phyloP scores from a whole-genome alignment of 495 filamentous ascomycete genomes.

The Parachaetomium inaequale region DNA sequence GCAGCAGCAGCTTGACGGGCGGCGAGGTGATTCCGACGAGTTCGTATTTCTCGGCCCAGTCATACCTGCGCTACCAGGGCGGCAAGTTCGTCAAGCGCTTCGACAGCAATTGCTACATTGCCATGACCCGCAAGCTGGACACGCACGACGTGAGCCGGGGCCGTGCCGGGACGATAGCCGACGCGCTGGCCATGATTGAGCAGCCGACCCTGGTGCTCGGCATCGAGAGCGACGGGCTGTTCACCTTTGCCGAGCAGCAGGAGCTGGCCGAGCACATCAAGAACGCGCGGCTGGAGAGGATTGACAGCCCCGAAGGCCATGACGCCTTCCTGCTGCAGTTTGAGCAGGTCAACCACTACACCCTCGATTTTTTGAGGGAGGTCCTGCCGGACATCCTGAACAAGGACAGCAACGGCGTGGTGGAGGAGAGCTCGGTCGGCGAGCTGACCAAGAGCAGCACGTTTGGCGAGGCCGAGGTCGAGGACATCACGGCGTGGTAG shows the following conservation, averaged over 20 bases:
- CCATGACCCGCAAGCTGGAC: constrained; percentile 97
- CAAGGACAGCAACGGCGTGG: constrained; percentile 49
- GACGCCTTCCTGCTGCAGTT: constrained; percentile 97
- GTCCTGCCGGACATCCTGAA: constrained; percentile 84
- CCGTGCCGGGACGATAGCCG: constrained; percentile 58
- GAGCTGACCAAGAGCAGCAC: constrained; percentile 72
- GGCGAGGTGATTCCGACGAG: constrained; percentile 50
- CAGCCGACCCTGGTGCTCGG: constrained; percentile 88
- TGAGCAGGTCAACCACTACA: constrained; percentile 88
- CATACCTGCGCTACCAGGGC: constrained; percentile 96
- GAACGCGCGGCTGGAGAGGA: constrained; percentile 70
- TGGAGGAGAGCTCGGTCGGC: constrained; percentile 44
- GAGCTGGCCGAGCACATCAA: constrained; percentile 83
- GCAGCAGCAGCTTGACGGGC: constrained; percentile 34
- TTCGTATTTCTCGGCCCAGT: constrained; percentile 93
- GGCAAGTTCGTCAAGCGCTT: constrained; percentile 95
- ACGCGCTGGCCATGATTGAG: constrained; percentile 74
- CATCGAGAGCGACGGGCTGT: constrained; percentile 91
- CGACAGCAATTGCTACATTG: constrained; percentile 98
- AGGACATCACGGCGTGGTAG: constrained; percentile 96
- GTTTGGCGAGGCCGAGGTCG: constrained; percentile 93
- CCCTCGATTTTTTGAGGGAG: constrained; percentile 78
- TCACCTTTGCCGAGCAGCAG: constrained; percentile 94
- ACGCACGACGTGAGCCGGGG: constrained; percentile 89
- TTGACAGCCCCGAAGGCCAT: constrained; percentile 91